phyloP scores from a whole-genome alignment of 768 basidiomycete species.

The Termitomyces sp. region DNA sequence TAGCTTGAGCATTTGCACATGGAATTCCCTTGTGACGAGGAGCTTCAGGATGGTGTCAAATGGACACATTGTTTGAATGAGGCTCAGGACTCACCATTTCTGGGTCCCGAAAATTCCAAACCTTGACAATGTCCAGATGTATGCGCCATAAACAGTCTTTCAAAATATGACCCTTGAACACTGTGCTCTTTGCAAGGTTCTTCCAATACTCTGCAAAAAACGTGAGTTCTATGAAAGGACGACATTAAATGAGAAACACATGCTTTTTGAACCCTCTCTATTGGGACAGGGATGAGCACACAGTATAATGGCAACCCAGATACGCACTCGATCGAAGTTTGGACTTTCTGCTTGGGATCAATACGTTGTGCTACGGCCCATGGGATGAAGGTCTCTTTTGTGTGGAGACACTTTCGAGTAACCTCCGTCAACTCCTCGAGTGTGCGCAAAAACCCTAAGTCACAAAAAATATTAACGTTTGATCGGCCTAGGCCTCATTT shows the following conservation, averaged over 20 bases:
- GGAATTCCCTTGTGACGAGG: neutral
- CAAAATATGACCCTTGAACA: neutral
- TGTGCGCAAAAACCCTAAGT: neutral
- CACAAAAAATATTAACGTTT: neutral
- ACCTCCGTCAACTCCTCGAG: neutral
- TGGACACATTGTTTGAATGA: neutral
- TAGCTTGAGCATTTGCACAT: neutral
- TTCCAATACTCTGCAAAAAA: slow-evolving; percentile 5
- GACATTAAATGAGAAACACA: neutral
- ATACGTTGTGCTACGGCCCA: slow-evolving; percentile 5
- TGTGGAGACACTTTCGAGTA: neutral
- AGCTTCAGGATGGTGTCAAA: neutral
- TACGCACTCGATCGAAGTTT: slow-evolving; percentile 1
- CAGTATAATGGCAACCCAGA: neutral
- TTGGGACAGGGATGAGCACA: neutral
- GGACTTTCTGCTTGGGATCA: neutral
- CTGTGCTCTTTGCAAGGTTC: slow-evolving; percentile 1
- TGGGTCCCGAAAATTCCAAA: slow-evolving; percentile 22
- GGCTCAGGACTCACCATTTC: slow-evolving; percentile 3
- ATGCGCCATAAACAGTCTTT: slow-evolving; percentile 8
- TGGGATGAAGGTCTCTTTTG: neutral
- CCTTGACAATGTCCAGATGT: slow-evolving; percentile 15
- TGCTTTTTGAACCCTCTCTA: neutral
- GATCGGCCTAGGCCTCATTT: neutral
- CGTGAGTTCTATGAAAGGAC: neutral